Evolutionary conservation across 768 basidiomycete species (phyloP).

Genomic region (Suillus spraguei): DNA sequence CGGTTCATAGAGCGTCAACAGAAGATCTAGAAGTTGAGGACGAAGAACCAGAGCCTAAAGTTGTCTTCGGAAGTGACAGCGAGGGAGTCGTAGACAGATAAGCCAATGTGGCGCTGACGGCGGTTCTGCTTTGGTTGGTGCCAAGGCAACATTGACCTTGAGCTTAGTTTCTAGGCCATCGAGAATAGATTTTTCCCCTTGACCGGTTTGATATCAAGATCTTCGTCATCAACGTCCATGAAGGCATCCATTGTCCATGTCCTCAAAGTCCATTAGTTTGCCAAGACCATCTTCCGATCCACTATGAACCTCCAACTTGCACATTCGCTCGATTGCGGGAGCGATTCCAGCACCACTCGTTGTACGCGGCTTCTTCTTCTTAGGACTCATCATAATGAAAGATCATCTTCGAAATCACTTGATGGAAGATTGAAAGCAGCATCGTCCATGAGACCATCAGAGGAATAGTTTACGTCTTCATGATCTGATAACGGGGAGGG

Average conservation of each 20-base stretch:
- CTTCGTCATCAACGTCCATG: conserved; percentile 61
- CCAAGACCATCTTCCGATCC: conserved; percentile 48
- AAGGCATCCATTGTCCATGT: conserved; percentile 60
- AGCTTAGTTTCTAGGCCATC: conserved; percentile 22
- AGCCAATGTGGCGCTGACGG: conserved; percentile 62
- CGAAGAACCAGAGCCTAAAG: conserved; percentile 48
- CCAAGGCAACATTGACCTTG: not conserved
- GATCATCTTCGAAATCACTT: conserved; percentile 56
- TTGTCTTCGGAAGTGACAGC: conserved; percentile 61
- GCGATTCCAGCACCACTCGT: conserved; percentile 43
- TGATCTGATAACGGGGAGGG: conserved; percentile 51
- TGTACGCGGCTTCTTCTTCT: conserved; percentile 61
- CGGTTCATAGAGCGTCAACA: conserved; percentile 71
- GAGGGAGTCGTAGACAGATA: conserved; percentile 75
- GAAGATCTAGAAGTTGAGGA: conserved; percentile 40
- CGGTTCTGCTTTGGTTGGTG: conserved; percentile 45
- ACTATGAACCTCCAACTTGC: conserved; percentile 59
- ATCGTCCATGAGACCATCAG: conserved; percentile 33
- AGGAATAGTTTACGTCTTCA: conserved; percentile 29
- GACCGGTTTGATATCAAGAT: conserved; percentile 42
- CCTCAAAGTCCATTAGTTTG: conserved; percentile 40
- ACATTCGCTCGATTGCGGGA: conserved; percentile 61
- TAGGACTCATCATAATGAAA: conserved; percentile 56
- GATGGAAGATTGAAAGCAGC: conserved; percentile 35
- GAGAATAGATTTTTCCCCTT: conserved; percentile 21